These are phyloP conservation scores for Bretziella fagacearum DNA, from an alignment of 2,329 filamentous ascomycete species.

Conservation along the genomic window DNA sequence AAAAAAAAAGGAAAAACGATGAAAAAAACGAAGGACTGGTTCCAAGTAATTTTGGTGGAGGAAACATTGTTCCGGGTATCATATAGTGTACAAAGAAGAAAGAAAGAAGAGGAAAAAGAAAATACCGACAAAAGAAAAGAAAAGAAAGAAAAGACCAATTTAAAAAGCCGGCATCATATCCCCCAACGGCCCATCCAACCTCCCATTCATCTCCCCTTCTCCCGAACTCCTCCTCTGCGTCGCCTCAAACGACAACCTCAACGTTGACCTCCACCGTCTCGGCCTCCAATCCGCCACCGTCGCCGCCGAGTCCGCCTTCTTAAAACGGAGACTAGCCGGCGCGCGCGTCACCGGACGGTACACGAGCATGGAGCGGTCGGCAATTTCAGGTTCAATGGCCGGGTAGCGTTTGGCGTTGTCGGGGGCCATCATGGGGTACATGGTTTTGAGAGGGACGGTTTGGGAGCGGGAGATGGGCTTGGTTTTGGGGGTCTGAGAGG, in stretches of 20 bases:
- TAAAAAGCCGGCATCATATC: conserved; percentile 13
- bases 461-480: neutral
- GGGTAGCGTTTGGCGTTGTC: conserved; percentile 1
- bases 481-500: neutral
- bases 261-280: neutral
- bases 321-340: neutral
- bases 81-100: neutral
- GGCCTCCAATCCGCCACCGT: neutral
- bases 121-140: neutral
- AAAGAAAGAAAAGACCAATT: neutral
- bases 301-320: conserved; percentile 1
- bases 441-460: neutral
- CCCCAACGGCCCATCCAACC: conserved; percentile 11
- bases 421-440: neutral
- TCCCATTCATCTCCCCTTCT: neutral
- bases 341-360: conserved; percentile 6
- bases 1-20: conserved; percentile 2
- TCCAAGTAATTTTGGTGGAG: neutral
- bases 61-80: conserved; percentile 1
- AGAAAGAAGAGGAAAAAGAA: neutral
- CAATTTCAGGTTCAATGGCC: conserved; percentile 4
- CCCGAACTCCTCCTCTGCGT: conserved; percentile 1
- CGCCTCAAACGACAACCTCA: conserved; percentile 2
- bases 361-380: conserved; percentile 1
- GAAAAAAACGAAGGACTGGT: neutral